Evolutionary conservation across 202 grass and related monocot species (phyloP).

Genomic region (Musa balbisiana): DNA sequence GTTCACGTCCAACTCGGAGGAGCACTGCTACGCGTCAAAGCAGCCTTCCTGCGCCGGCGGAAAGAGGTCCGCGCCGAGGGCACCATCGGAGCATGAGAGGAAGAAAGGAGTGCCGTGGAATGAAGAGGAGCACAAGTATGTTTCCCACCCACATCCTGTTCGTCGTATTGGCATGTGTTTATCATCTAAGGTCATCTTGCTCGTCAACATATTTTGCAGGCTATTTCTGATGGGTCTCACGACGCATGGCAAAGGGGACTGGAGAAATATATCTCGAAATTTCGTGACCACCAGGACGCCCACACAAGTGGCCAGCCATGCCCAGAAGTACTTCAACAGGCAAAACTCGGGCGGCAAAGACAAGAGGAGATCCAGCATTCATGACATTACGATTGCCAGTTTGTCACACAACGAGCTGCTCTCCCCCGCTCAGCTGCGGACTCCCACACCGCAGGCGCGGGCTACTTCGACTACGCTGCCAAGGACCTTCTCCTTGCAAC

Average conservation of each 20-base stretch:
- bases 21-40: neutral
- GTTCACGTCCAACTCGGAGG: too few species aligned
- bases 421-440: neutral
- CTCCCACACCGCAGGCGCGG: neutral
- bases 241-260: neutral
- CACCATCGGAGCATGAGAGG: constrained; percentile 45
- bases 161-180: neutral
- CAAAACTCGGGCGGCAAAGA: neutral
- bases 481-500: neutral
- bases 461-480: neutral
- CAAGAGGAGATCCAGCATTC: constrained; percentile 7
- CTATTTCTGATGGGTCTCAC: neutral
- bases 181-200: too few species aligned
- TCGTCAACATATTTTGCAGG: neutral
- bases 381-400: neutral
- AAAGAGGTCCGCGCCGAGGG: constrained; percentile 35
- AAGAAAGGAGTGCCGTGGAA: constrained; percentile 93
- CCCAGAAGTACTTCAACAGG: constrained; percentile 6
- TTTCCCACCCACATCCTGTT: neutral
- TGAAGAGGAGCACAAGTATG: constrained; percentile 90
- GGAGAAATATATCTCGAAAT: constrained; percentile 5
- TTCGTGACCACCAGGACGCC: constrained; percentile 3
- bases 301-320: neutral
- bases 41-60: constrained; percentile 43
- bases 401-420: constrained; percentile 24